Percentiles rank a stretch among this genome's conserved stretches.
Evolutionary conservation across 1,284 basidiomycete genomes (phyloP).

Genomic region (Ceratobasidium sp.): DNA sequence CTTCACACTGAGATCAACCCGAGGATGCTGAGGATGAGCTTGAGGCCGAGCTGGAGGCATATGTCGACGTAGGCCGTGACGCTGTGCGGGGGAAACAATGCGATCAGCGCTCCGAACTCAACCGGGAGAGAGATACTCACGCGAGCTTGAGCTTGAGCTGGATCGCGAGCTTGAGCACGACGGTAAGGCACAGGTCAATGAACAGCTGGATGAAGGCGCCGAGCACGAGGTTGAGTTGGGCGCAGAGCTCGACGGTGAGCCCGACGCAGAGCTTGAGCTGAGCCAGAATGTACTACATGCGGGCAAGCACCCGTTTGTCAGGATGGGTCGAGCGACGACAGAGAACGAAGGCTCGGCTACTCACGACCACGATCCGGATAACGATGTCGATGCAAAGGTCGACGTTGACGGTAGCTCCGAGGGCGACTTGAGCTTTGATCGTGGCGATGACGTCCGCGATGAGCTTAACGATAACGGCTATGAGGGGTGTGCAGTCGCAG

Average conservation of each 20-base stretch:
- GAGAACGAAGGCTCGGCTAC: neutral
- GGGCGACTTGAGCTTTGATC: constrained; percentile 10
- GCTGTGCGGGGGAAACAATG: neutral
- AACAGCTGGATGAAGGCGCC: neutral
- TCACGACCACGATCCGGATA: constrained; percentile 22
- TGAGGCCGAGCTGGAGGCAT: constrained; percentile 5
- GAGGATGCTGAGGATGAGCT: constrained; percentile 9
- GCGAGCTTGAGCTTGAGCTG: neutral
- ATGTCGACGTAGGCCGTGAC: neutral
- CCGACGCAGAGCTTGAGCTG: neutral
- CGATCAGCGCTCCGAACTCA: neutral
- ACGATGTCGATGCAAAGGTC: neutral
- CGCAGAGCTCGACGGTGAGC: neutral
- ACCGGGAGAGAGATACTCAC: neutral
- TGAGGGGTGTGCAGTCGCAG: neutral
- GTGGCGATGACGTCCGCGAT: constrained; percentile 5
- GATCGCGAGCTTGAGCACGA: neutral
- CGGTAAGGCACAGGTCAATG: neutral
- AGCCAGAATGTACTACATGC: neutral
- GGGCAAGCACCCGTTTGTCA: neutral
- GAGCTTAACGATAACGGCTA: constrained; percentile 12
- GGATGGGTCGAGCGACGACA: neutral
- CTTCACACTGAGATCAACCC: neutral
- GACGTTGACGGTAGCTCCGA: constrained; percentile 24
- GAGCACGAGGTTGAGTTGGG: neutral